phyloP scores from a whole-genome alignment of 768 basidiomycete species.

The Phallus indusiatus region DNA sequence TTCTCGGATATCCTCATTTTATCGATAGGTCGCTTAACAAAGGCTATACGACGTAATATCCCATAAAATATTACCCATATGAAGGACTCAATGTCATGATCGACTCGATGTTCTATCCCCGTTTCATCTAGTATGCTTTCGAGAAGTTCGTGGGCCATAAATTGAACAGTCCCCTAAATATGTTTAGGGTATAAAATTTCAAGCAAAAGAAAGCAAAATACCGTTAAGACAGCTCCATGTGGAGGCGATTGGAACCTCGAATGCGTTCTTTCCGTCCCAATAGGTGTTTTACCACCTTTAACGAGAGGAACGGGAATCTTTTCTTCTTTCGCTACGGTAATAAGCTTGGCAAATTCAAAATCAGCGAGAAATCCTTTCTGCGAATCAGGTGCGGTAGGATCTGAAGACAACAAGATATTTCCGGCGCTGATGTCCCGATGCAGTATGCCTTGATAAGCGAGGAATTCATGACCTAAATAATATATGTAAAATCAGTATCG shows the following conservation, averaged over 20 bases:
- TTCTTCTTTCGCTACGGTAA: background rate
- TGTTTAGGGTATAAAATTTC: background rate
- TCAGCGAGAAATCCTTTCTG: slow-evolving; percentile 23
- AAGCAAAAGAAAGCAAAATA: slow-evolving; percentile 7
- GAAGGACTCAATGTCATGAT: slow-evolving; percentile 14
- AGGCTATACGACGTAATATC: no score
- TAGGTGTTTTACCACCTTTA: background rate
- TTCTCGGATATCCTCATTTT: no score
- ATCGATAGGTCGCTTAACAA: no score
- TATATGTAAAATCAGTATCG: background rate
- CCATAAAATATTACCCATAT: slow-evolving; percentile 6
- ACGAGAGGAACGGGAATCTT: background rate
- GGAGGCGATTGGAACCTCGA: slow-evolving; percentile 7
- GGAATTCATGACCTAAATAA: slow-evolving; percentile 15
- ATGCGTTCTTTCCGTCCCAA: slow-evolving; percentile 9
- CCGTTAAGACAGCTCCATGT: slow-evolving; percentile 15
- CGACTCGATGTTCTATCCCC: background rate
- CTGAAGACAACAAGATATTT: slow-evolving; percentile 23
- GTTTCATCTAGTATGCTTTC: background rate
- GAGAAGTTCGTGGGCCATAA: slow-evolving; percentile 14
- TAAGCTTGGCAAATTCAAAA: slow-evolving; percentile 20
- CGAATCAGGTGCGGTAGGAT: slow-evolving; percentile 4
- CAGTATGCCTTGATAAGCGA: slow-evolving; percentile 21
- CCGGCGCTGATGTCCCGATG: no score
- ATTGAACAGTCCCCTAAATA: slow-evolving; percentile 17